phyloP scores from a whole-genome alignment of 1,284 basidiomycete species.

The Sanguinoderma infundibulare region DNA sequence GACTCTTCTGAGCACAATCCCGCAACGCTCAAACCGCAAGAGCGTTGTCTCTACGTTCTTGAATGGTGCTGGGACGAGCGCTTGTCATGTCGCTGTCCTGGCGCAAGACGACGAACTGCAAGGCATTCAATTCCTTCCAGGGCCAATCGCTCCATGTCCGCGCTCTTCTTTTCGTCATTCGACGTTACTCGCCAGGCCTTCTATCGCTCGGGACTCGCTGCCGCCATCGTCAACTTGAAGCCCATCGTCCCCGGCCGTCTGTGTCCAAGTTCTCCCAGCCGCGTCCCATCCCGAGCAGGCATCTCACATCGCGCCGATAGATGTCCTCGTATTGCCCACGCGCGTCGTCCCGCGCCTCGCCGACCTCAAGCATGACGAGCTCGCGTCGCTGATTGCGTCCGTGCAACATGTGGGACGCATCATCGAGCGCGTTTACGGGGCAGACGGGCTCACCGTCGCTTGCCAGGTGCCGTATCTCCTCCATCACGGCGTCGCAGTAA shows the following conservation, averaged over 20 bases:
- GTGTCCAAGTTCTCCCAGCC: constrained; percentile 37
- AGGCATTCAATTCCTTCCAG: too few species aligned
- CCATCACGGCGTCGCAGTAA: background rate
- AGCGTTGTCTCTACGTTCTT: too few species aligned
- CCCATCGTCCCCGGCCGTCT: constrained; percentile 91
- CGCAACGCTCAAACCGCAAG: too few species aligned
- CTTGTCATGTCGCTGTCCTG: too few species aligned
- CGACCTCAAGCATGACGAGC: constrained; percentile 74
- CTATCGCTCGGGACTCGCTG: constrained; percentile 69
- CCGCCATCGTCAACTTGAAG: constrained; percentile 91
- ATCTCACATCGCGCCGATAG: constrained; percentile 44
- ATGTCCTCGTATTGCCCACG: constrained; percentile 86
- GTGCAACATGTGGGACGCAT: constrained; percentile 75
- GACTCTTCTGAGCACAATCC: too few species aligned
- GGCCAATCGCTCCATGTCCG: too few species aligned
- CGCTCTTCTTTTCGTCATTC: constrained; percentile 78
- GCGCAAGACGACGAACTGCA: too few species aligned
- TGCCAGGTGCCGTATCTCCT: constrained; percentile 64
- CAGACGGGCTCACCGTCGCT: constrained; percentile 80
- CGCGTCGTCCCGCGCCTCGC: constrained; percentile 77
- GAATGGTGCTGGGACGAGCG: too few species aligned
- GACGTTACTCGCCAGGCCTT: constrained; percentile 87
- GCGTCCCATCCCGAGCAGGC: background rate
- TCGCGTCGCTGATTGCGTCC: constrained; percentile 78
- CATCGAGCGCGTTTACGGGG: constrained; percentile 73